Conservation (phyloP, 257 asterid genomes). For the Petunia axillaris region DNA sequence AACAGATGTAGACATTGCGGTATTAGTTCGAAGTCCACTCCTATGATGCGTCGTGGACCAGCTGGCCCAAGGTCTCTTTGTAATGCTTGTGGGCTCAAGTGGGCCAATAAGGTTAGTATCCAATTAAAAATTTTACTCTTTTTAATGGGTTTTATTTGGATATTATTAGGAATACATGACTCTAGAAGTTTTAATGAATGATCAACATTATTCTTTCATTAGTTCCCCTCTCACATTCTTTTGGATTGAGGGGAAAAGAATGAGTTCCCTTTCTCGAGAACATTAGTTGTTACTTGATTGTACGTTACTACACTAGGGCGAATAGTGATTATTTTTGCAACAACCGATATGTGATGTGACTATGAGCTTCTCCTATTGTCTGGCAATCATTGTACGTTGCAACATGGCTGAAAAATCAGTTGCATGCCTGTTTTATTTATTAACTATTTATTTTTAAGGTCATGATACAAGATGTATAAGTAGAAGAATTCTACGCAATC, state of each 20-base stretch:
- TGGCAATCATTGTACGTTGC: no score
- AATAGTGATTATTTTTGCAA: no score
- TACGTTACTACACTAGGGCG: no score
- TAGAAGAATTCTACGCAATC: no score
- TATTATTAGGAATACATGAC: not conserved
- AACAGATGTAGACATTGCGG: conserved; percentile 89
- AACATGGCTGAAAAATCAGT: no score
- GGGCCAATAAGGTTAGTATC: conserved; percentile 84
- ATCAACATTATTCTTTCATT: not conserved
- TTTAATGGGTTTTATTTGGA: not conserved
- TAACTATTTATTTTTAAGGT: no score
- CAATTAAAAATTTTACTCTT: not conserved
- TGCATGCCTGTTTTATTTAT: no score
- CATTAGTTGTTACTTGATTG: no score
- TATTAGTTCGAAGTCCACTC: conserved; percentile 89
- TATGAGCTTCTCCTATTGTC: no score
- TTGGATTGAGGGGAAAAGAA: not conserved
- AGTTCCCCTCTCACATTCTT: conserved; percentile 18
- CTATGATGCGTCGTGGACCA: conserved; percentile 99
- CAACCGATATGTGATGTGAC: no score
- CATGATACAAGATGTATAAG: no score
- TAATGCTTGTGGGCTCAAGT: conserved; percentile 94
- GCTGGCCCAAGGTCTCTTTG: conserved; percentile 92
- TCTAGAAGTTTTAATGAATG: not conserved
- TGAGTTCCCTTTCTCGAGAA: not conserved